A percentile compares a stretch with the other conserved stretches of the same genome.
Evolutionary conservation across 2,329 filamentous ascomycete genomes (phyloP).

Genomic region (Hymenoscyphus albidus): DNA sequence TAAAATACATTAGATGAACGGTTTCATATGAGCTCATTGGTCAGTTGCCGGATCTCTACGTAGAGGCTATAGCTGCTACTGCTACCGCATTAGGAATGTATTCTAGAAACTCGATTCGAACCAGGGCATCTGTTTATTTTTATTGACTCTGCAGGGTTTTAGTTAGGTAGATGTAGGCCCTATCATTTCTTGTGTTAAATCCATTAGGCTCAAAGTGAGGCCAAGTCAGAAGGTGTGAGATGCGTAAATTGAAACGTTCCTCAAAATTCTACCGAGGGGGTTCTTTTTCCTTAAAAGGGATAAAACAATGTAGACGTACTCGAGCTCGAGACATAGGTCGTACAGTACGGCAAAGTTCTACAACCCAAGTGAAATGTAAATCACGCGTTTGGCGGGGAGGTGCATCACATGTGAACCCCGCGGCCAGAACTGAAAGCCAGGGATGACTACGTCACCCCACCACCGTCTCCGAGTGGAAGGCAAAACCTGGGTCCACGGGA

Average conservation of each 20-base stretch:
- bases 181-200: neutral
- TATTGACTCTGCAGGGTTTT: neutral
- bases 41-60: neutral
- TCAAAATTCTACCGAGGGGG: neutral
- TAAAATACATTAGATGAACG: neutral
- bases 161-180: too few relatives aligned
- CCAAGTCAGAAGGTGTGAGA: neutral
- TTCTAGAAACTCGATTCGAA: neutral
- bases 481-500: neutral
- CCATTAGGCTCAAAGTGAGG: slow-evolving; percentile 6
- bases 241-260: neutral
- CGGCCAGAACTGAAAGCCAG: neutral
- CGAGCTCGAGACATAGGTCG: too few relatives aligned
- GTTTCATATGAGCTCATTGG: neutral
- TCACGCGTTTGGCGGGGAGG: neutral
- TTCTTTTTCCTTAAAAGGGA: too few relatives aligned
- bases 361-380: neutral
- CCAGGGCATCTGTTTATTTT: neutral
- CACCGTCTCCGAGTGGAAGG: neutral
- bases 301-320: too few relatives aligned
- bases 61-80: neutral
- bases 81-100: neutral
- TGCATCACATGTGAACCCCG: neutral
- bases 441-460: neutral
- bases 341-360: too few relatives aligned